A percentile compares a stretch with the other conserved stretches of the same genome.
Conservation (phyloP, 345 rosid species). For the Murraya koenigii region DNA sequence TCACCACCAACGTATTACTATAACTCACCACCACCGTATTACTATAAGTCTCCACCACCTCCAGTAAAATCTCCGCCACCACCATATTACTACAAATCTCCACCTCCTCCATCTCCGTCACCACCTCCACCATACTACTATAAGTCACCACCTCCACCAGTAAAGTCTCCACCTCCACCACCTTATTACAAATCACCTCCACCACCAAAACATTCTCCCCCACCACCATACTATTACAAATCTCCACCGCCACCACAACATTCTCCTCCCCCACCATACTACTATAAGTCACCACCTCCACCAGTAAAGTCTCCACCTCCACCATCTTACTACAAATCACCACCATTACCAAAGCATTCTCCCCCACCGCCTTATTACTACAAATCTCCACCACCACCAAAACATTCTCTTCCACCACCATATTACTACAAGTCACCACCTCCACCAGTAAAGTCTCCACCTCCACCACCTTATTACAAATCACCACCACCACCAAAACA, state of each 20-base stretch:
- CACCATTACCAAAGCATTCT: slow-evolving; percentile 17
- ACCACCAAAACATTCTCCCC: neutral
- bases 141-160: neutral
- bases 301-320: slow-evolving; percentile 7
- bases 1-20: neutral
- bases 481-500: neutral
- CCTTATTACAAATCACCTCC: neutral
- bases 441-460: too few relatives aligned
- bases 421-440: too few relatives aligned
- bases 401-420: neutral
- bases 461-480: too few relatives aligned
- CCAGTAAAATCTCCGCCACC: neutral
- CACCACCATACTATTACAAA: neutral
- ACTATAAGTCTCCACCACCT: slow-evolving; percentile 1
- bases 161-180: neutral
- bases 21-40: neutral
- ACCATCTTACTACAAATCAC: slow-evolving; percentile 10
- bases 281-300: neutral
- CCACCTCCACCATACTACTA: neutral
- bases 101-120: neutral
- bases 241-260: neutral
- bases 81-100: neutral
- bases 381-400: slow-evolving; percentile 5
- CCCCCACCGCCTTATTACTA: slow-evolving; percentile 19
- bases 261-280: neutral